A percentile compares a stretch with the other conserved stretches of the same genome.
Conservation (phyloP, 2,329 filamentous ascomycete species). For the Aspergillus niger region DNA sequence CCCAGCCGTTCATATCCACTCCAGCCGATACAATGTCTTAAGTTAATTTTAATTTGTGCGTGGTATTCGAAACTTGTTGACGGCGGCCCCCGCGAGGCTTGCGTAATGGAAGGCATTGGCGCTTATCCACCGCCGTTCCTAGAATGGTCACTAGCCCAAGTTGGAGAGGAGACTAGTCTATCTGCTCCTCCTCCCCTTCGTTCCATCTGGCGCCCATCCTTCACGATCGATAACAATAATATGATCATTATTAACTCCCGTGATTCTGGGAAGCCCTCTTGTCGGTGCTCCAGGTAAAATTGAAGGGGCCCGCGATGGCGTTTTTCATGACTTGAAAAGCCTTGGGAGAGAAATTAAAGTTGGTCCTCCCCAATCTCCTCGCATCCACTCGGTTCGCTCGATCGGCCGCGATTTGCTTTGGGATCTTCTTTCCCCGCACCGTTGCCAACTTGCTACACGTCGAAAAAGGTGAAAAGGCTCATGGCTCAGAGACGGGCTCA, state of each 20-base stretch:
- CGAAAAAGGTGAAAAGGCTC: neutral
- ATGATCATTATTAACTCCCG: neutral
- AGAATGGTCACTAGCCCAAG: neutral
- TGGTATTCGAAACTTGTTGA: neutral
- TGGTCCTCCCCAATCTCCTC: slow-evolving; percentile 21
- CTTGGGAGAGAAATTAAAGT: slow-evolving; percentile 22
- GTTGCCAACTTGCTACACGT: slow-evolving; percentile 15
- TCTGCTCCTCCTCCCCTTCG: neutral
- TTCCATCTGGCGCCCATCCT: neutral
- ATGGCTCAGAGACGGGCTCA: neutral
- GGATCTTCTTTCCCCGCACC: slow-evolving; percentile 28
- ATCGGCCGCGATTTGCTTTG: slow-evolving; percentile 21
- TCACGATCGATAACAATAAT: slow-evolving; percentile 1
- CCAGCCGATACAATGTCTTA: slow-evolving; percentile 8
- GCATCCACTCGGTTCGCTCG: slow-evolving; percentile 19
- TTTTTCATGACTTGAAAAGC: slow-evolving; percentile 20
- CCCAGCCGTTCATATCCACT: neutral
- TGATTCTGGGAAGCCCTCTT: neutral
- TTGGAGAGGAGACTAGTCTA: neutral
- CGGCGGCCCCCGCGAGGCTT: slow-evolving; percentile 6
- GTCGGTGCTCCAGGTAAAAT: slow-evolving; percentile 12
- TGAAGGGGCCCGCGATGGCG: slow-evolving; percentile 14
- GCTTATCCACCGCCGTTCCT: slow-evolving; percentile 8
- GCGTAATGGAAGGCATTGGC: slow-evolving; percentile 9
- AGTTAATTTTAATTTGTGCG: neutral